Conservation (phyloP, 176 grass and related monocot species). For the Carex cristatella region DNA sequence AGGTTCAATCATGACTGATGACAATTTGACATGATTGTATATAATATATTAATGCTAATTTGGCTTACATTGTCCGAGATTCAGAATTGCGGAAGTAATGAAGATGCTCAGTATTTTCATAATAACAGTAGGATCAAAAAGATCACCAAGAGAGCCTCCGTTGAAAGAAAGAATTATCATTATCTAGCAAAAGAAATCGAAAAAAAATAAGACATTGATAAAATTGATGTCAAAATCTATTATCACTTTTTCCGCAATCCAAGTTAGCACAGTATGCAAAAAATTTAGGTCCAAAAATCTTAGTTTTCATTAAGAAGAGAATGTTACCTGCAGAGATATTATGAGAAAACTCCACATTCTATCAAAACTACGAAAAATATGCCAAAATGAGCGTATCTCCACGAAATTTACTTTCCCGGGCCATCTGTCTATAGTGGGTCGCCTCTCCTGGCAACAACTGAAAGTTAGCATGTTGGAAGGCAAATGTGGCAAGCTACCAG, state of each 20-base stretch:
- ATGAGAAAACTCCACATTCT: constrained; percentile 96
- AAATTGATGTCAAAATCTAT: neutral
- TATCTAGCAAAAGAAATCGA: constrained; percentile 40
- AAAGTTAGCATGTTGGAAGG: constrained; percentile 7
- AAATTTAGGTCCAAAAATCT: neutral
- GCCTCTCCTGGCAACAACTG: constrained; percentile 34
- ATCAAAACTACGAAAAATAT: constrained; percentile 94
- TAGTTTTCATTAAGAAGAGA: neutral
- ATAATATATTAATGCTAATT: neutral
- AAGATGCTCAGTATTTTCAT: constrained; percentile 87
- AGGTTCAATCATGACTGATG: neutral
- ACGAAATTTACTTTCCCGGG: constrained; percentile 95
- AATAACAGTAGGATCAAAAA: constrained; percentile 62
- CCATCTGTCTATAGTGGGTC: constrained; percentile 36
- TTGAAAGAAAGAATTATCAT: constrained; percentile 98
- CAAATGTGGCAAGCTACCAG: neutral
- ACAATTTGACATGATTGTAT: constrained; percentile 6
- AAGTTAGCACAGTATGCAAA: neutral
- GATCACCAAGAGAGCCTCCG: constrained; percentile 53
- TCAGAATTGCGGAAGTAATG: constrained; percentile 76
- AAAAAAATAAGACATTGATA: constrained; percentile 3
- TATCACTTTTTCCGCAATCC: neutral
- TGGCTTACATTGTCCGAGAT: constrained; percentile 75
- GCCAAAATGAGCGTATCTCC: constrained; percentile 93
- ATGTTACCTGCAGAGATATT: constrained; percentile 74